phyloP scores from a whole-genome alignment of 2,329 filamentous ascomycete species.

The Fusarium aywerte region DNA sequence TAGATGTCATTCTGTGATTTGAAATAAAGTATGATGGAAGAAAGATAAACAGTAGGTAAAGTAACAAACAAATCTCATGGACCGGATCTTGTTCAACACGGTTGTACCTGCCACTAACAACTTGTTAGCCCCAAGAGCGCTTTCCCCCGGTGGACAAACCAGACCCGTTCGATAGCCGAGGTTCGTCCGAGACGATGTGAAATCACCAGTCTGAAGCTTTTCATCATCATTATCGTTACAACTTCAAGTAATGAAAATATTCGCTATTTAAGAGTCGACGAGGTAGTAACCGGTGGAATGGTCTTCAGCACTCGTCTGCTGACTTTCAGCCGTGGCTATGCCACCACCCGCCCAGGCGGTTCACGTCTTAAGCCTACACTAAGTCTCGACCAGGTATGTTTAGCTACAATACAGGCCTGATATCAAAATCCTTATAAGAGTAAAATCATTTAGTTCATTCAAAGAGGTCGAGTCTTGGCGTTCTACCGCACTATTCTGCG shows the following conservation, averaged over 20 bases:
- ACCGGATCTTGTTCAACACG: not conserved
- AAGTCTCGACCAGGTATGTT: conserved; percentile 67
- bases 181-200: conserved; percentile 29
- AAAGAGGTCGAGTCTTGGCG: conserved; percentile 64
- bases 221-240: conserved; percentile 26
- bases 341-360: conserved; percentile 47
- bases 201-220: conserved; percentile 30
- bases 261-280: conserved; percentile 23
- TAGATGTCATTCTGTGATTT: conserved; percentile 18
- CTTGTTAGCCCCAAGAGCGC: not conserved
- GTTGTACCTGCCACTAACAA: conserved; percentile 29
- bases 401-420: not conserved
- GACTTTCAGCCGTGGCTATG: conserved; percentile 50
- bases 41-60: not conserved
- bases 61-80: not conserved
- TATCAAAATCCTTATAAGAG: conserved; percentile 14
- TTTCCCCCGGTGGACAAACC: not conserved
- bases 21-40: not conserved
- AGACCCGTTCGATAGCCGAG: conserved; percentile 32
- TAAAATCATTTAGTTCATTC: conserved; percentile 62
- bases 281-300: conserved; percentile 45
- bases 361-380: conserved; percentile 54
- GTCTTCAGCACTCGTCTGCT: conserved; percentile 42
- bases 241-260: conserved; percentile 14
- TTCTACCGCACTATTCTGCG: conserved; percentile 70